Percentiles rank a stretch among this genome's conserved stretches.
phyloP scores from a whole-genome alignment of 495 filamentous ascomycete genomes.

The Penicillium alfredii region DNA sequence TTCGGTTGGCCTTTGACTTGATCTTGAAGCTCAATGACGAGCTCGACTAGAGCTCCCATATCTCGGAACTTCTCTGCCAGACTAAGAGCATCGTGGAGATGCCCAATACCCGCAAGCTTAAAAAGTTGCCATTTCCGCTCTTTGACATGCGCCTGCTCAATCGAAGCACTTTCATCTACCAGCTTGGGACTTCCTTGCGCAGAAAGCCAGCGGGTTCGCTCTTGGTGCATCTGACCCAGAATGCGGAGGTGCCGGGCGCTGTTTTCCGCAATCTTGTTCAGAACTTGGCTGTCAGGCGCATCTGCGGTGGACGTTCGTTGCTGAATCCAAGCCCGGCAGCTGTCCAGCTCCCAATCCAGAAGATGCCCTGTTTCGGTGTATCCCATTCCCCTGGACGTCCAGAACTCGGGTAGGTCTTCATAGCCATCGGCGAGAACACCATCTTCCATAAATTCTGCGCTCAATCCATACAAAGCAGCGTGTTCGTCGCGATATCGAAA shows the following conservation, averaged over 20 bases:
- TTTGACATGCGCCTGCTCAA: constrained; percentile 44
- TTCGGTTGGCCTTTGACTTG: constrained; percentile 26
- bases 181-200: constrained; percentile 43
- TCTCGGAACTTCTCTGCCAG: constrained; percentile 71
- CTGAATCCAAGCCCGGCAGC: constrained; percentile 37
- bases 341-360: constrained; percentile 41
- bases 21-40: constrained; percentile 46
- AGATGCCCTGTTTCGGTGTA: constrained; percentile 47
- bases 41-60: constrained; percentile 62
- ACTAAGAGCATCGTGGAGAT: constrained; percentile 59
- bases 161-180: constrained; percentile 37
- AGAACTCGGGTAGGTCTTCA: constrained; percentile 64
- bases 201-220: constrained; percentile 56
- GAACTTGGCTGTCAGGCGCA: constrained; percentile 26
- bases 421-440: constrained; percentile 59
- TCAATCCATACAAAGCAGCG: constrained; percentile 62
- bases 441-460: constrained; percentile 54
- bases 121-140: constrained; percentile 54
- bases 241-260: constrained; percentile 51
- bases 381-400: constrained; percentile 57
- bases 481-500: constrained; percentile 66
- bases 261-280: constrained; percentile 46
- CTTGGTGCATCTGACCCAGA: constrained; percentile 53
- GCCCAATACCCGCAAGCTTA: constrained; percentile 61
- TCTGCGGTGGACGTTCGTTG: constrained; percentile 26